Base-by-base conservation (phyloP, 768 basidiomycete species). In the Pulveroboletus sp. region DNA sequence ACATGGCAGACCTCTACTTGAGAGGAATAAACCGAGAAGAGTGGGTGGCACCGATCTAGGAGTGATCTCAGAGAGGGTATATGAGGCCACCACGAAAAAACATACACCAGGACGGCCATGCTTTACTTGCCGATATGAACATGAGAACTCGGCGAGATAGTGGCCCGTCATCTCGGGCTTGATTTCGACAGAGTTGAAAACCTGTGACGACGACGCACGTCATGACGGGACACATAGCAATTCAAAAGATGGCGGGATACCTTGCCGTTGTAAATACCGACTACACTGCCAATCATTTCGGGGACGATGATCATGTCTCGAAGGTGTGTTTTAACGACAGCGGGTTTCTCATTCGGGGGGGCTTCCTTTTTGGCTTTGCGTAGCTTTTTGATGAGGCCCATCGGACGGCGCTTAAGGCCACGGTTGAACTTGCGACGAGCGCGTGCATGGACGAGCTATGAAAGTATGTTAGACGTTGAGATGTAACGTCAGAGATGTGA, bases 301-400 rank as follows among this genome's bases (percentile, higher is more conserved):
- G 96, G 96, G 52, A 99, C 96, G 73, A 99, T 86, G 73, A 98
- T 95, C 96, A 99, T 98, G 76, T 98, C 86, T 65, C 96, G 92
- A 62, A 99, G 80, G 74, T 99, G 96, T 50, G 96, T 99, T 82
- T 98, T 99, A 67, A 99, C 95, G 61, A 93, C 89, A 46, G 92
- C 81, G 52, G 96, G 96, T 80, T 99, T 98, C 77, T 98, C 94
- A 75, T 97, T 96, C 60, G 95, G 90, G 50, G 83, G 89, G n/a
- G 93, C 93, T 73, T 97, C 93, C 78, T 95, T 98, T 84, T 99
- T 99, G 51, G 96, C 92, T 75, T 96, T 95, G 73, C 96, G 91
- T 62, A 99, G 81, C 76, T 99, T 99, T 82, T 98, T 98, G 71
- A 99, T 97, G 60, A 99, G 83, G 58, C 93, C 93, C 87, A 99